phyloP scores from a whole-genome alignment of 2,329 filamentous ascomycete species.

The Daldinia eschscholtzii region DNA sequence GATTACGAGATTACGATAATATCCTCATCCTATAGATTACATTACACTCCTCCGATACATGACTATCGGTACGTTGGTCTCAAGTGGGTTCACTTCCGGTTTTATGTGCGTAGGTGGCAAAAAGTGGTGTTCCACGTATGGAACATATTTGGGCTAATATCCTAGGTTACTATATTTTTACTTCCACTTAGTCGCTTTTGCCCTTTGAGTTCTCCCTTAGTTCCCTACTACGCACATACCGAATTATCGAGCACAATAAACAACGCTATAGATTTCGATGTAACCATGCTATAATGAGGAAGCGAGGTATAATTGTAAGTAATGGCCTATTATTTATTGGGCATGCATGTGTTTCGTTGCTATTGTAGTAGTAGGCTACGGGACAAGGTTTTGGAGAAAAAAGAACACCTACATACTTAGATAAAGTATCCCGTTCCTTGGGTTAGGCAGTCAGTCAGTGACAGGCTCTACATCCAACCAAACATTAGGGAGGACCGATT shows the following conservation, averaged over 20 bases:
- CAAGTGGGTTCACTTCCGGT: slow-evolving; percentile 33
- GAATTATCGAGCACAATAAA: not conserved
- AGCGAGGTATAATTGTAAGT: not conserved
- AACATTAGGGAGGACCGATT: slow-evolving; percentile 14
- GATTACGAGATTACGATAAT: slow-evolving; percentile 13
- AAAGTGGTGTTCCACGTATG: slow-evolving; percentile 33
- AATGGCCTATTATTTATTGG: not conserved
- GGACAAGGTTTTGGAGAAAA: not conserved
- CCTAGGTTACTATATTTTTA: slow-evolving; percentile 21
- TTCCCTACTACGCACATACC: not conserved
- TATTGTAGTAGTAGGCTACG: not conserved
- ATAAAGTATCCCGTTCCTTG: not conserved
- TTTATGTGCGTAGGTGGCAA: slow-evolving; percentile 36
- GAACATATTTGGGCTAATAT: slow-evolving; percentile 25
- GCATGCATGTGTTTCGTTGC: not conserved
- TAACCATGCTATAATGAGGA: not conserved
- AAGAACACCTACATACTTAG: not conserved
- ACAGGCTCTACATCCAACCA: not conserved
- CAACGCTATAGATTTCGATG: not conserved
- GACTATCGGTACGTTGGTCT: slow-evolving; percentile 13
- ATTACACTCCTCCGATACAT: slow-evolving; percentile 22
- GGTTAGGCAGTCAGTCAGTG: not conserved
- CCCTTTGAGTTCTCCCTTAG: slow-evolving; percentile 3
- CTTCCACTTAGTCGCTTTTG: slow-evolving; percentile 9
- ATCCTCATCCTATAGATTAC: slow-evolving; percentile 6